Base-by-base conservation (phyloP, 2,329 filamentous ascomycete species). In the Stenocarpella maydis region DNA sequence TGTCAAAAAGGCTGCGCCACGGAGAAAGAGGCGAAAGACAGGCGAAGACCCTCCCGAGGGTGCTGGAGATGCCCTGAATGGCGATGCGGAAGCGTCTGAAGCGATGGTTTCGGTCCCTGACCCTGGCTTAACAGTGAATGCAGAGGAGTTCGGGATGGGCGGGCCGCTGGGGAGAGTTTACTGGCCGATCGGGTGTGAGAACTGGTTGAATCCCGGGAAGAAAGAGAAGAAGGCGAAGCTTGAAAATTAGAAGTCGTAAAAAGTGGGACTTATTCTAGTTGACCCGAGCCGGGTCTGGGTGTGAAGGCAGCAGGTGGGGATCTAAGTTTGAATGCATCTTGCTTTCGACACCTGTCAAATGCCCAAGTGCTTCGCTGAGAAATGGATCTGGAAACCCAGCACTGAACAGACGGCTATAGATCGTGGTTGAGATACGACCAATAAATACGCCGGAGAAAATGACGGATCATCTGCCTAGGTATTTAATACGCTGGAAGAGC, bases 121-220 rank as follows among this genome's bases (percentile, higher is more conserved):
- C 4, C 50, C 63, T 3, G 63, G 49, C 19, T 47, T 71, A 21
- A 61, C 54, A 9, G 70, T 96, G 0, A 82, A 86, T 0, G 86
- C 90, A 0, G 88, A 92, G 7, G 92, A 97, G 21, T 82, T 96
- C 15, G 90, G 89, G 2, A 97, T 98, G 95, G 95, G 95, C 47
- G 95, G 95, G 0, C 88, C 91, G 0, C 86, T 95, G 31, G 85
- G 90, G 60, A 85, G 95, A 50, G 95, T 98, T 0, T 98, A 97
- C 77, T 98, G 95, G 95, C 95, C 94, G 0, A 85, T 89, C 1
- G 93, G 93, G 0, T 94, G 94, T 89, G 95, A 97, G 77, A 92
- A 97, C 71, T 98, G 94, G 94, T 82, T 98, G 26, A 86, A 90
- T 67, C 94, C 94, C 0, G 90, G 87, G 79, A 98, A 97, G 82